Base-by-base conservation (phyloP, 192 early-diverging fungal species). In the Coemansia sp. region DNA sequence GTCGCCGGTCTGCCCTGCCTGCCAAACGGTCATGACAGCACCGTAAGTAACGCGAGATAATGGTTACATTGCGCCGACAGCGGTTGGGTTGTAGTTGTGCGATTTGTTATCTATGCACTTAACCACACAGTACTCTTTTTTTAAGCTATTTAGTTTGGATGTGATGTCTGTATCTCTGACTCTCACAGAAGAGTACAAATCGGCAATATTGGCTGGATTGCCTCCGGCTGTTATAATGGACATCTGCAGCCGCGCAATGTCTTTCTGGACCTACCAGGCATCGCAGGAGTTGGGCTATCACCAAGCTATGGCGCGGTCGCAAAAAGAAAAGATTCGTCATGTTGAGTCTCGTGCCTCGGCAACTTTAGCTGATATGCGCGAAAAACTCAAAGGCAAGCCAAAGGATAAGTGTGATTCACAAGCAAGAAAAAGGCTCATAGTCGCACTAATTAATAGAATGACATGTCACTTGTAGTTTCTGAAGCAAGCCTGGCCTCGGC, bases 191-290 rank as follows among this genome's bases (percentile, higher is more conserved):
- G 83, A 87, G 55, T 89, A 88, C 70, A 88, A 88, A 74, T 85
- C 88, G 16, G 82, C 85, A 9, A 84, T 89, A 24, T 82, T 92
- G 38, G 87, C 89, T 20, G 90, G 89, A 16, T 69, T 92, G n/a
- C 69, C 78, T 12, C 90, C 90, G 2, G 75, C 84, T 34, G 64
- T 82, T 18, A 80, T 92, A 9, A 69, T 87, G 75, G 90, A 90
- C 59, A 90, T 90, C 11, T 88, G 87, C 50, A 82, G 81, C 29
- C 84, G 87, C 3, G 87, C 84, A 1, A 69, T 90, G 16, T 83
- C 86, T 0, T 92, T 92, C 52, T 90, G 87, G 78, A 82, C 86
- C 1, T 89, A 90, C 65, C 90, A 91, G 61, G 71, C 72, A 0
- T 74, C 89, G 0, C 90, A 90, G 39, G 90, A 89, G 40, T 22